Evolutionary conservation across 192 early-diverging fungal genomes (phyloP).

Genomic region (Podila verticillata): DNA sequence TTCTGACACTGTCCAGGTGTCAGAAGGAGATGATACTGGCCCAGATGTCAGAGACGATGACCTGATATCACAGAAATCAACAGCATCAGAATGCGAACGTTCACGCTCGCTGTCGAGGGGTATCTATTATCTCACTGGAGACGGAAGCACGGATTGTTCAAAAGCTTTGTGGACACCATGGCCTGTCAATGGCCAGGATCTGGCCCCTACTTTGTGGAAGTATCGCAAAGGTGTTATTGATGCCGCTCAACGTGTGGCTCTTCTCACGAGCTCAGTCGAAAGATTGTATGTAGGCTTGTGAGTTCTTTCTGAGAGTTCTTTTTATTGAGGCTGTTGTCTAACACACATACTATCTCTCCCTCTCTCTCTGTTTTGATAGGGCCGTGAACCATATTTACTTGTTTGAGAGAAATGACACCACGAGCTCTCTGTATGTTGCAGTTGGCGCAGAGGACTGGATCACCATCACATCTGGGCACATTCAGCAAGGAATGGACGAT

Average conservation of each 20-base stretch:
- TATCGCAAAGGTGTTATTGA: constrained; percentile 16
- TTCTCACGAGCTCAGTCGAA: constrained; percentile 17
- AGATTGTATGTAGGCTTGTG: constrained; percentile 12
- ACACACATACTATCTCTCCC: constrained; percentile 10
- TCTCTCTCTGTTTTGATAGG: constrained; percentile 14
- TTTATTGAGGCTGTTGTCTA: constrained; percentile 14
- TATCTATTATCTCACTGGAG: constrained; percentile 25
- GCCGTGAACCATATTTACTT: constrained; percentile 28
- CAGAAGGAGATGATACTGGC: constrained; percentile 10
- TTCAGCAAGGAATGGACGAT: constrained; percentile 8
- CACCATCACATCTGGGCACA: not conserved
- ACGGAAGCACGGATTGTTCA: constrained; percentile 24
- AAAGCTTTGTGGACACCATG: constrained; percentile 21
- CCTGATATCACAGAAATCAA: constrained; percentile 19
- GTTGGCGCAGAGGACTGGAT: constrained; percentile 19
- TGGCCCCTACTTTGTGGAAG: constrained; percentile 19
- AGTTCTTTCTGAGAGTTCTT: not conserved
- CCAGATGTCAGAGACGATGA: constrained; percentile 11
- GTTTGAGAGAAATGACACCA: constrained; percentile 11
- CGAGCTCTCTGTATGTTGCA: constrained; percentile 4
- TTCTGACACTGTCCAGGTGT: too few species aligned
- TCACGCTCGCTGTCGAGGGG: constrained; percentile 9
- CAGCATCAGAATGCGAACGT: constrained; percentile 18
- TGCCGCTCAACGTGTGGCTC: constrained; percentile 21
- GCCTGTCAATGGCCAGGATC: constrained; percentile 19